phyloP scores from a whole-genome alignment of 371 early-diverging fungal species.

The Lichtheimia hyalospora region DNA sequence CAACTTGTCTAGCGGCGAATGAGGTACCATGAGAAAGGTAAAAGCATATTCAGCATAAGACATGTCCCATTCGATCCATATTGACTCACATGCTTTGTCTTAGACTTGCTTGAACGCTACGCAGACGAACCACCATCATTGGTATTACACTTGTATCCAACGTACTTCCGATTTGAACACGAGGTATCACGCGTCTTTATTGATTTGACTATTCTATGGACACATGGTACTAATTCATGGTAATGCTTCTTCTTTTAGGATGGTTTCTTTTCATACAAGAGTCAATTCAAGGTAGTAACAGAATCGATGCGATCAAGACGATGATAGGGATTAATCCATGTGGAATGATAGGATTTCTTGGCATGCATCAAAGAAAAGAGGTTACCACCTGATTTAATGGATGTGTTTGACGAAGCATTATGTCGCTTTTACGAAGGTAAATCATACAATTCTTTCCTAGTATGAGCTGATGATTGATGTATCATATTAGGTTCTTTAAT shows the following conservation, averaged over 20 bases:
- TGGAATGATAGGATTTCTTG: conserved; percentile 51
- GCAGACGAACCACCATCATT: conserved; percentile 51
- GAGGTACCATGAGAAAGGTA: conserved; percentile 19
- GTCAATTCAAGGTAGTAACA: conserved; percentile 57
- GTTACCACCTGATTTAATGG: conserved; percentile 59
- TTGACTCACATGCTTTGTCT: neutral
- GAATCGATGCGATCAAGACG: neutral
- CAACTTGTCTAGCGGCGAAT: conserved; percentile 10
- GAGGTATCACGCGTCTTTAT: conserved; percentile 33
- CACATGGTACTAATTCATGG: no score
- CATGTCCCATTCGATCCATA: no score
- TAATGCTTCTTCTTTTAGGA: conserved; percentile 27
- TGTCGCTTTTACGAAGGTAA: conserved; percentile 63
- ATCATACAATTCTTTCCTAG: neutral
- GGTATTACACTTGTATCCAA: conserved; percentile 57
- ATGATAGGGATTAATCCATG: neutral
- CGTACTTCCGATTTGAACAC: conserved; percentile 66
- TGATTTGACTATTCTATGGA: no score
- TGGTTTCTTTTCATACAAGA: conserved; percentile 64
- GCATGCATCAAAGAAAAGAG: conserved; percentile 53
- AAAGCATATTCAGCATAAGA: no score
- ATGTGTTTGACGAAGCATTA: conserved; percentile 57
- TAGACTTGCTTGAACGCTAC: conserved; percentile 48
- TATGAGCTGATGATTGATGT: neutral
- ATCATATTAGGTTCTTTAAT: conserved; percentile 55